Evolutionary conservation across 495 filamentous ascomycete genomes (phyloP), one percentile per base, ranked within the genome.

Genomic region (Ramalina intermedia): DNA sequence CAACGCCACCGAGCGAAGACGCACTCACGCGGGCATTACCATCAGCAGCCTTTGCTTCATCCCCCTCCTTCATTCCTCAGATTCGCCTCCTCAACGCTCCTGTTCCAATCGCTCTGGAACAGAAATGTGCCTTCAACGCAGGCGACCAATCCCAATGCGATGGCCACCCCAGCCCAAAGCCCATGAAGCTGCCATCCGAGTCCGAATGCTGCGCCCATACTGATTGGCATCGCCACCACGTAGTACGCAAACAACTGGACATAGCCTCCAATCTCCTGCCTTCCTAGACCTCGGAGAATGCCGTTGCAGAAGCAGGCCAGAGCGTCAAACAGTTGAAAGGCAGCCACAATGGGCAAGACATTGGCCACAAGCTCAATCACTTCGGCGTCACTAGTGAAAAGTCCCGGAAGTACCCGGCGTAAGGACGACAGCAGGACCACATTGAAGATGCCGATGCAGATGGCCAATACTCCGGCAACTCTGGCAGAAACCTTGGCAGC

Each of bases 241-340:
- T 96, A 96, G 65, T 95, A 96, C 43, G 78, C 80, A 45, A 83
- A 77, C 3, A 96, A 60, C 55, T 86, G 87, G 26, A 89, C 79
- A 61, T 88, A 94, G 4, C 89, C 87, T 2, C 89, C 88, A 43
- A 96, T 75, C 54, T 87, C 80, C 61, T 95, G 90, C 33, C 82
- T 73, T 3, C 89, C 88, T 26, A 90, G 73, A 9, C 89, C 90
- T 20, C 89, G 73, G 26, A 96, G 69, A 29, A 94, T 67, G 17
- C 90, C 89, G 55, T 90, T 87, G 54, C 81, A 85, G 54, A 79
- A 81, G 7, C 79, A 72, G 0, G 87, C 81, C 39, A 91, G 60
- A 12, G 82, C 76, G 58, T 96, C 90, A 53, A 90, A 87, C 2
- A 91, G 72, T 63, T 96, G 89, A 70, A 94, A 94, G 0, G 85